phyloP scores from a whole-genome alignment of 345 rosid species.

The Acer negundo region DNA sequence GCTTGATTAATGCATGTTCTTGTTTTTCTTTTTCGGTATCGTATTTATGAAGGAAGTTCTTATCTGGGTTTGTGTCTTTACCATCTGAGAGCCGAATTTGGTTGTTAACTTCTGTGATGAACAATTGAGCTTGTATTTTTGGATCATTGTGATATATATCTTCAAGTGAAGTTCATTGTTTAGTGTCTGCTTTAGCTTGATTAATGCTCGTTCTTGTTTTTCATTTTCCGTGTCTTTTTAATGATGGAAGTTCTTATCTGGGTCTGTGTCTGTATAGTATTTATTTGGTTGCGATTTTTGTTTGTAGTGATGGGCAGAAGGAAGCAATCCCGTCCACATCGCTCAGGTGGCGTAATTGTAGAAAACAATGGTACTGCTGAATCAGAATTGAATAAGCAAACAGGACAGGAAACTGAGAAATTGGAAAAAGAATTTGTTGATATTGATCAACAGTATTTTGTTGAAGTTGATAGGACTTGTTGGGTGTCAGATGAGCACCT shows the following conservation, averaged over 20 bases:
- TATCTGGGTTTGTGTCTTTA: background rate
- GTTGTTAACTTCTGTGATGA: background rate
- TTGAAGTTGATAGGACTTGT: slow-evolving; percentile 43
- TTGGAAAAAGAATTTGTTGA: slow-evolving; percentile 27
- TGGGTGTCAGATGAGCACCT: slow-evolving; percentile 57
- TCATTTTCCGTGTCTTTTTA: background rate
- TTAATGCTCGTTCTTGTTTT: background rate
- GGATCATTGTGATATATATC: background rate
- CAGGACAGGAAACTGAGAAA: slow-evolving; percentile 20
- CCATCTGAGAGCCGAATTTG: background rate
- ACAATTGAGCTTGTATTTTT: background rate
- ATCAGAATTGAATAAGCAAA: slow-evolving; percentile 29
- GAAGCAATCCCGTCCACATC: slow-evolving; percentile 77
- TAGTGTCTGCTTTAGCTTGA: background rate
- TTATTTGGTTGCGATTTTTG: slow-evolving; percentile 21
- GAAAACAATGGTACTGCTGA: slow-evolving; percentile 29
- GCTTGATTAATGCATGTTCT: background rate
- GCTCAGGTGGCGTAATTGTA: slow-evolving; percentile 54
- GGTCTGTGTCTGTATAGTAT: background rate
- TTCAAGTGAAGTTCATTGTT: background rate
- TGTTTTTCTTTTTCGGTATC: background rate
- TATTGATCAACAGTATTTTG: slow-evolving; percentile 54
- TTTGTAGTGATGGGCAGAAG: slow-evolving; percentile 76
- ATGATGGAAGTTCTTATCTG: slow-evolving; percentile 9
- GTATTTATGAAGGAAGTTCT: background rate